These are phyloP conservation scores for Aspergillus coremiiformis DNA, from an alignment of 495 filamentous ascomycete genomes.

Conservation along the genomic window DNA sequence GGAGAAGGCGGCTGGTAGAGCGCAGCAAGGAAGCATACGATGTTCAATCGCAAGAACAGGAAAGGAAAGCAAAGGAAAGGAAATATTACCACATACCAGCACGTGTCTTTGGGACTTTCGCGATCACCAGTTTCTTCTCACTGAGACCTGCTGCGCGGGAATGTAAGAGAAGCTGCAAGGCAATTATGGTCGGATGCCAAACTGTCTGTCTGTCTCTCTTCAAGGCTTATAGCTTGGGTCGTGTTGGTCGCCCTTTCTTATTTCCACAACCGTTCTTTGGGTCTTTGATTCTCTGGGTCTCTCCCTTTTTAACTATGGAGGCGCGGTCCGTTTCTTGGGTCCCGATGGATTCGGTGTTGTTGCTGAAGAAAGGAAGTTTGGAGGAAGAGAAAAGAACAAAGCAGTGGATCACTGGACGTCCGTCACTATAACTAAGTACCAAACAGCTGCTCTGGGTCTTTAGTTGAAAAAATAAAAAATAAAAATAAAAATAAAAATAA, in stretches of 20 bases:
- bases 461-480: conserved; percentile 2
- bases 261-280: neutral
- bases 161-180: conserved; percentile 21
- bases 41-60: neutral
- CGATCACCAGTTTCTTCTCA: conserved; percentile 12
- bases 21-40: conserved; percentile 10
- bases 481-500: conserved; percentile 1
- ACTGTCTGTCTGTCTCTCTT: conserved; percentile 18
- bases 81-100: conserved; percentile 15
- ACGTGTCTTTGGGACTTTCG: conserved; percentile 14
- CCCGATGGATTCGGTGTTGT: conserved; percentile 10
- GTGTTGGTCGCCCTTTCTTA: conserved; percentile 2
- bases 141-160: conserved; percentile 19
- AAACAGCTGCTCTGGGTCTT: neutral
- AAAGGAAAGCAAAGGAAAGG: conserved; percentile 6
- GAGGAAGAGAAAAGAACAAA: conserved; percentile 1
- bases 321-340: conserved; percentile 5
- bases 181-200: conserved; percentile 12
- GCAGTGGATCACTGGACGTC: conserved; percentile 11
- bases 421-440: conserved; percentile 15
- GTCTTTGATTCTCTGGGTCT: neutral
- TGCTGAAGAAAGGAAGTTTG: conserved; percentile 9
- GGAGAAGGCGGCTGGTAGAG: conserved; percentile 4
- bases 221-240: conserved; percentile 8
- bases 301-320: conserved; percentile 2